phyloP scores from a whole-genome alignment of 495 filamentous ascomycete species.

The Neurospora sp. region DNA sequence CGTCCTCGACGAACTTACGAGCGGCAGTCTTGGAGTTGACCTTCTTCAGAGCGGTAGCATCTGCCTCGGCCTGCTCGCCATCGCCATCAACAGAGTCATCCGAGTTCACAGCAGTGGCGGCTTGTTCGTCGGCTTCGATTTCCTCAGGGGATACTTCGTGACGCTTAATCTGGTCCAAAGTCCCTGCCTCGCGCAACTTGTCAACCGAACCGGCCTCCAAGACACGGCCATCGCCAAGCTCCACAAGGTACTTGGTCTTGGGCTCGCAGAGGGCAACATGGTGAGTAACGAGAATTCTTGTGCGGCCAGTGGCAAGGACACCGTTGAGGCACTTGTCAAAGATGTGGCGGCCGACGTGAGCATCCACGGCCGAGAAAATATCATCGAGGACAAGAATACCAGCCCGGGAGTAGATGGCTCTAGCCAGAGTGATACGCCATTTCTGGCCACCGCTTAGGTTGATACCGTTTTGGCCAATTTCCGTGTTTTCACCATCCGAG shows the following conservation, averaged over 20 bases:
- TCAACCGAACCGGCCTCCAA: slow-evolving; percentile 49
- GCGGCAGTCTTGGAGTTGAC: slow-evolving; percentile 28
- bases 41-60: slow-evolving; percentile 32
- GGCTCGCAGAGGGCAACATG: slow-evolving; percentile 64
- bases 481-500: slow-evolving; percentile 62
- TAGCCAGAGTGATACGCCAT: slow-evolving; percentile 70
- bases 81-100: slow-evolving; percentile 20
- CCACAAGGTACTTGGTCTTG: slow-evolving; percentile 58
- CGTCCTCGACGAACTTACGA: slow-evolving; percentile 65
- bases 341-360: slow-evolving; percentile 69
- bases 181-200: slow-evolving; percentile 45
- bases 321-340: slow-evolving; percentile 67
- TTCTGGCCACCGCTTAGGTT: slow-evolving; percentile 77
- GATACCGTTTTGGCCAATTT: slow-evolving; percentile 74
- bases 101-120: slow-evolving; percentile 37
- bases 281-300: slow-evolving; percentile 73
- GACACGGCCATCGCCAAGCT: slow-evolving; percentile 56
- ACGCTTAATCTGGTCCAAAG: slow-evolving; percentile 48
- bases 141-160: slow-evolving; percentile 38
- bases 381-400: slow-evolving; percentile 74
- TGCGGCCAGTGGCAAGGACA: slow-evolving; percentile 55
- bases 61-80: slow-evolving; percentile 14
- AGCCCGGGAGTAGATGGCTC: slow-evolving; percentile 71
- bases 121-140: slow-evolving; percentile 33
- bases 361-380: slow-evolving; percentile 67